Conservation (phyloP, 2,329 filamentous ascomycete species). For the Calcarisporium arbuscula region DNA sequence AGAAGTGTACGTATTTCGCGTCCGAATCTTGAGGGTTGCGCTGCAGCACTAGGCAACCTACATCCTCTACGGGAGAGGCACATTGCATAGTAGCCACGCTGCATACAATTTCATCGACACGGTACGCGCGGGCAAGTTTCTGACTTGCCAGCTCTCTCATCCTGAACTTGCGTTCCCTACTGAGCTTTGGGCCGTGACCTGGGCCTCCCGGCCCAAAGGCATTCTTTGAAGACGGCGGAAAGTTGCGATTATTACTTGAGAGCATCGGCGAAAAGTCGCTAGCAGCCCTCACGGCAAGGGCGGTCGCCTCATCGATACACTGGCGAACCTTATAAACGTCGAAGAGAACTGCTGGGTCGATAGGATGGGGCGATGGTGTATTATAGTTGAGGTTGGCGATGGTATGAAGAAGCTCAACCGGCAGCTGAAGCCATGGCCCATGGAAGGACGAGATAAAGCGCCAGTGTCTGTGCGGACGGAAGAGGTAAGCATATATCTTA, state of each 20-base stretch:
- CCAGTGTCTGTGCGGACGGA: conserved; percentile 76
- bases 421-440: conserved; percentile 76
- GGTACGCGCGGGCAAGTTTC: conserved; percentile 71
- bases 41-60: conserved; percentile 66
- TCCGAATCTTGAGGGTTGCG: conserved; percentile 62
- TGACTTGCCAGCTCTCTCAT: conserved; percentile 77
- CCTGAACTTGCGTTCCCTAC: conserved; percentile 67
- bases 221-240: conserved; percentile 15
- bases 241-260: conserved; percentile 44
- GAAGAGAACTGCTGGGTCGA: conserved; percentile 76
- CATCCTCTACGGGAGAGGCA: conserved; percentile 68
- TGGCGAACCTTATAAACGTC: conserved; percentile 77
- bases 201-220: conserved; percentile 32
- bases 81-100: conserved; percentile 81
- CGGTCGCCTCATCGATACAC: conserved; percentile 73
- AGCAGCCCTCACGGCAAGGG: conserved; percentile 69
- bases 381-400: conserved; percentile 76
- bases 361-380: conserved; percentile 65
- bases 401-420: conserved; percentile 70
- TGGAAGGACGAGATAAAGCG: conserved; percentile 78
- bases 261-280: conserved; percentile 63
- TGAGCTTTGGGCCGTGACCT: conserved; percentile 59
- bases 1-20: conserved; percentile 86
- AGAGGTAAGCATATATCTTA: too few species aligned
- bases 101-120: conserved; percentile 74